These are phyloP conservation scores for Phytophthora cryptogea DNA, from an alignment of 352 stramenopile genomes.

Conservation along the genomic window DNA sequence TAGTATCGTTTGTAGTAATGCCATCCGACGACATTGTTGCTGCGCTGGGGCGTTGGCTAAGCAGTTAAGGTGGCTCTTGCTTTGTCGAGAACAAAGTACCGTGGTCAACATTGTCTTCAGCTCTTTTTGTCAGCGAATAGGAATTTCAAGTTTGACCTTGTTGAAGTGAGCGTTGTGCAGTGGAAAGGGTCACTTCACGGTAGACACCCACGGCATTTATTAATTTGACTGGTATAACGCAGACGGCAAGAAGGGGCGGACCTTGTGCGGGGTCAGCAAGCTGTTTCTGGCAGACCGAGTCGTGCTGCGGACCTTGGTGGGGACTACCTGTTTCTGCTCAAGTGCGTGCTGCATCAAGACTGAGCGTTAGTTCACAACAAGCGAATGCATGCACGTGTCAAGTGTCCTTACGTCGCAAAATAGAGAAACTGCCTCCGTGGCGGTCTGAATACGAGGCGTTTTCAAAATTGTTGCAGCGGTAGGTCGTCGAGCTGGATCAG, in stretches of 20 bases:
- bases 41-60: no score
- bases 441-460: constrained; percentile 24
- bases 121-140: no score
- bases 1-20: no score
- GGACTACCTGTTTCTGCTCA: constrained; percentile 33
- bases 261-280: constrained; percentile 36
- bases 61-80: no score
- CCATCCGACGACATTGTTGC: no score
- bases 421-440: constrained; percentile 18
- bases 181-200: neutral
- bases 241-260: constrained; percentile 8
- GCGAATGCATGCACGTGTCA: neutral
- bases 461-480: constrained; percentile 47
- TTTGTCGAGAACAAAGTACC: no score
- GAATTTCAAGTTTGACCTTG: no score
- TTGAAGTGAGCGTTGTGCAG: neutral
- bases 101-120: no score
- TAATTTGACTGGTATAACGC: neutral
- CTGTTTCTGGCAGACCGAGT: constrained; percentile 30
- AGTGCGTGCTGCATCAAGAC: constrained; percentile 25
- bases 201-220: constrained; percentile 1
- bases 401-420: constrained; percentile 34
- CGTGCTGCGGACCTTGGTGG: constrained; percentile 30
- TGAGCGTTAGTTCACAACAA: neutral
- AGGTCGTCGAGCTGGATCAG: constrained; percentile 44